Base-by-base conservation (phyloP, 768 basidiomycete genomes). In the Boletus rubroflammeus region DNA sequence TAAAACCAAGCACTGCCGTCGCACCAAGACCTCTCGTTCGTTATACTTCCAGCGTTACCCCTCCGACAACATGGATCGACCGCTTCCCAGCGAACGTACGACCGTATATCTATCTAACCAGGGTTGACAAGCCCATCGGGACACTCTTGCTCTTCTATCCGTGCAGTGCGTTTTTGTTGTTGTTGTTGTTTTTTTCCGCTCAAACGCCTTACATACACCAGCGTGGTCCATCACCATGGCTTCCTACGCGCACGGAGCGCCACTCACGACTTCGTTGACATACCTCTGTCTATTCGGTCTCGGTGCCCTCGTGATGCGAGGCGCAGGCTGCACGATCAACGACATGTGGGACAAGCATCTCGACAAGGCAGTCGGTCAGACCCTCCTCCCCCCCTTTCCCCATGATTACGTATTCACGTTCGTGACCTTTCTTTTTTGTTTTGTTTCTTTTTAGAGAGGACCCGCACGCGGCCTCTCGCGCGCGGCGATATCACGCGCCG, bases 211-310 rank as follows among this genome's bases (percentile, higher is more conserved):
- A 15, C 21, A 5, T 17, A 19, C 13, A 38, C 26, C 13, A 99
- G 97, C 94, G 8, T 99, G 97, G 97, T 93, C 93, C 10, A 97
- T 99, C 64, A 91, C 93, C 7, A 96, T 99, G 90, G 93, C 93
- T 0, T 85, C 91, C 2, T 95, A 94, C 62, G 86, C 90, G 11
- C 72, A 84, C 8, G 76, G 85, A 21, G 75, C 81, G 5, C 89
- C 93, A 0, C 75, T 80, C 43, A 79, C 81, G 2, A 80, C 78
- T 0, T 89, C 92, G 15, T 66, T 93, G 50, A 84, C 81, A 17
- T 96, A 93, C 65, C 75, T 92, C 44, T 73, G 82, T 32, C 75
- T 98, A 2, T 98, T 98, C 65, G 95, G 92, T 3, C 67, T 86
- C 10, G 97, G 97, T 1, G 94, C 97, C 0, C 61, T 97, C 41